Percentiles rank a stretch among this genome's conserved stretches.
Conservation (phyloP, 1,284 basidiomycete genomes). For the Boletus mariae region DNA sequence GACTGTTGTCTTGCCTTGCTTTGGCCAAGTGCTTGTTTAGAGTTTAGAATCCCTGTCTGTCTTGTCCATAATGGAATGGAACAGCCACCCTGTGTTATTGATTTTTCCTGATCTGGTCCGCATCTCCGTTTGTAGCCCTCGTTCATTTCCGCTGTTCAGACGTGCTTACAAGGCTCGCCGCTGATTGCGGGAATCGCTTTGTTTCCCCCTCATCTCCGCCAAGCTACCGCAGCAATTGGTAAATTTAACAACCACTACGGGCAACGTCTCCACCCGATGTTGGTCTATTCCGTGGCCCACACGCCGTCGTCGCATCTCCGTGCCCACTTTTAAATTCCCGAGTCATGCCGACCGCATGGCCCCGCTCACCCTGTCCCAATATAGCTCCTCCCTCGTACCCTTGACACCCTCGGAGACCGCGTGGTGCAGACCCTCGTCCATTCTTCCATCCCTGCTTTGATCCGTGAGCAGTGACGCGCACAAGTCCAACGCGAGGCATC, state of each 20-base stretch:
- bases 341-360: conserved; percentile 14
- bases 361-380: conserved; percentile 26
- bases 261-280: background rate
- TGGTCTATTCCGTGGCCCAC: background rate
- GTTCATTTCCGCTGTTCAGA: conserved; percentile 9
- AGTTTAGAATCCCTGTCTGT: conserved; percentile 16
- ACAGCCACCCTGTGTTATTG: background rate
- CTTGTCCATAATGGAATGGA: conserved; percentile 11
- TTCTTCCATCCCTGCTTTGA: conserved; percentile 10
- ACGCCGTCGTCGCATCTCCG: conserved; percentile 5
- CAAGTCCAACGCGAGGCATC: conserved; percentile 49
- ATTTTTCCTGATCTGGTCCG: background rate
- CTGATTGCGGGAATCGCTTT: conserved; percentile 6
- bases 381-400: conserved; percentile 27
- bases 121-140: conserved; percentile 3
- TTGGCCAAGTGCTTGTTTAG: conserved; percentile 20
- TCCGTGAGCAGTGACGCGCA: conserved; percentile 33
- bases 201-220: conserved; percentile 15
- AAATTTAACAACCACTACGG: conserved; percentile 13
- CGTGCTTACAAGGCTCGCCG: conserved; percentile 10
- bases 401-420: conserved; percentile 29
- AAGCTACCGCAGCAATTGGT: conserved; percentile 15
- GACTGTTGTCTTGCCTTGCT: conserved; percentile 24
- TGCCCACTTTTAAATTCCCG: background rate
- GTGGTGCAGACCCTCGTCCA: conserved; percentile 13